Conservation (phyloP, 805 yeast genomes). For the Yarrowia sp. region DNA sequence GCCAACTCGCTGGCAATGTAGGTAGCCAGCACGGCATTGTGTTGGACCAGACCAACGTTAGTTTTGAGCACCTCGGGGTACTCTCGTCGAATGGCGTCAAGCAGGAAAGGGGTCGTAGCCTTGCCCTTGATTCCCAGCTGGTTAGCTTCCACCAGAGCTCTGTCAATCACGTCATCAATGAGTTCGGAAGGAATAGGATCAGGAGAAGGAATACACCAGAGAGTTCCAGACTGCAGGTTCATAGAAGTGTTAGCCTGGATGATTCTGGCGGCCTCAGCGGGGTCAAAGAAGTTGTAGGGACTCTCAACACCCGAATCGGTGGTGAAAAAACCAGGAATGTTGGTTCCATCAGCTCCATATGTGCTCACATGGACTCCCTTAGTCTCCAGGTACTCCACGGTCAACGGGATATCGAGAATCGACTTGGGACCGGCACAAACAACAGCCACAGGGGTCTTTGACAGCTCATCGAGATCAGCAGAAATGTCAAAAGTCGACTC, state of each 20-base stretch:
- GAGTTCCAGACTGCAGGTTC: slow-evolving; percentile 67
- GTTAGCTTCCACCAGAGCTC: slow-evolving; percentile 65
- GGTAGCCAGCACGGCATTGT: slow-evolving; percentile 75
- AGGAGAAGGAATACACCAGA: slow-evolving; percentile 87
- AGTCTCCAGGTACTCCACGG: slow-evolving; percentile 87
- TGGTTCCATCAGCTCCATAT: slow-evolving; percentile 57
- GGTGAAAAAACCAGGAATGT: slow-evolving; percentile 83
- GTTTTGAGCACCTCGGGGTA: slow-evolving; percentile 65
- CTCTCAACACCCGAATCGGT: slow-evolving; percentile 75
- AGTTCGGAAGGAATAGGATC: slow-evolving; percentile 59
- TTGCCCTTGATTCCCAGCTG: slow-evolving; percentile 67
- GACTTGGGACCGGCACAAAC: slow-evolving; percentile 93
- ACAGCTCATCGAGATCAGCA: slow-evolving; percentile 86
- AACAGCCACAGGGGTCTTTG: slow-evolving; percentile 84
- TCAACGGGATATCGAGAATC: slow-evolving; percentile 77
- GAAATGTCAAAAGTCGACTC: slow-evolving; percentile 78
- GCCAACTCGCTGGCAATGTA: slow-evolving; percentile 65
- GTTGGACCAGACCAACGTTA: slow-evolving; percentile 76
- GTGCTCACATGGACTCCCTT: slow-evolving; percentile 90
- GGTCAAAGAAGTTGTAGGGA: slow-evolving; percentile 66
- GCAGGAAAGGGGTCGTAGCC: slow-evolving; percentile 77
- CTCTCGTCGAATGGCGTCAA: slow-evolving; percentile 56
- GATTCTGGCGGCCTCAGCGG: slow-evolving; percentile 67
- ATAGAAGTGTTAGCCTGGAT: slow-evolving; percentile 58
- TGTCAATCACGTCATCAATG: slow-evolving; percentile 63